Conservation (phyloP, 1,284 basidiomycete genomes). For the Neolentinus lepideus region DNA sequence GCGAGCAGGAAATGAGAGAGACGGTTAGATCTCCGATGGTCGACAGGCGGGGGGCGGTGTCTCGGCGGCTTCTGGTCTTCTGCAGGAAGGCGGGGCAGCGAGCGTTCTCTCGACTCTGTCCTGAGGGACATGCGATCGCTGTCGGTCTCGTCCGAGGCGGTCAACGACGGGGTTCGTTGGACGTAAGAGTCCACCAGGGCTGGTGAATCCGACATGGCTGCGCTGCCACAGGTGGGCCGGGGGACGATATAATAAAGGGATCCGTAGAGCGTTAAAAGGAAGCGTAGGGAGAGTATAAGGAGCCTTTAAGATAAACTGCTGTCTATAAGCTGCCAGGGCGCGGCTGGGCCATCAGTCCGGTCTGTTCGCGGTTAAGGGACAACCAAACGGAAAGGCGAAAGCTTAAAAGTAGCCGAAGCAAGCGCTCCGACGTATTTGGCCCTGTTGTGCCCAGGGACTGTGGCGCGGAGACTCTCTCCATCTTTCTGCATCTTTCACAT, state of each 20-base stretch:
- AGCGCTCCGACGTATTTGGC: not conserved
- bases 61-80: not conserved
- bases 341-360: not conserved
- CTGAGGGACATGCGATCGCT: not conserved
- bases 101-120: not conserved
- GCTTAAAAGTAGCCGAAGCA: not conserved
- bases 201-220: not conserved
- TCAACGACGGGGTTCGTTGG: slow-evolving; percentile 1
- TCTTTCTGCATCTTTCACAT: not conserved
- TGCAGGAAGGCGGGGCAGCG: not conserved
- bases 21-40: not conserved
- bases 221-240: not conserved
- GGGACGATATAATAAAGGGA: not conserved
- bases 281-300: not conserved
- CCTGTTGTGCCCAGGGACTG: not conserved
- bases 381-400: not conserved
- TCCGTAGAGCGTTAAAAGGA: not conserved
- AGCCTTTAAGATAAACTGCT: not conserved
- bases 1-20: not conserved
- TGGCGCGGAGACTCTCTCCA: not conserved
- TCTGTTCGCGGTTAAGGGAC: not conserved
- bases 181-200: not conserved
- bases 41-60: not conserved
- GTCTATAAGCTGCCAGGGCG: not conserved
- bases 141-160: not conserved